Conservation (phyloP, 768 basidiomycete genomes). For the Tylopilus intermedius region DNA sequence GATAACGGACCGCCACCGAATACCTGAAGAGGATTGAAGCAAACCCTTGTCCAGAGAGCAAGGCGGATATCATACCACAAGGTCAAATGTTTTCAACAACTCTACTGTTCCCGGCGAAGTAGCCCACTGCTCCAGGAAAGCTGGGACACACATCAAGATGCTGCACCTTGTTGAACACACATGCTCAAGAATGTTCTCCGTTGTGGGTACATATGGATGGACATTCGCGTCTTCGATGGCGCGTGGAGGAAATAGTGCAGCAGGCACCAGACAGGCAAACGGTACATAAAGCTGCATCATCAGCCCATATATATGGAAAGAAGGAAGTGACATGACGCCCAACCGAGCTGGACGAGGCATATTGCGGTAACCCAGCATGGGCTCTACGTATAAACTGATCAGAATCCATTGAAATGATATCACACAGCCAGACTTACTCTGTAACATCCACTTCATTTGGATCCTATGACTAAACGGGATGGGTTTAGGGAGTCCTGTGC, state of each 20-base stretch:
- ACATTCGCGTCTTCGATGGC: neutral
- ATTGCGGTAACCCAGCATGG: constrained; percentile 1
- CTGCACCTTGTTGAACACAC: neutral
- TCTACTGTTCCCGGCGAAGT: neutral
- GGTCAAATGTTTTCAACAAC: neutral
- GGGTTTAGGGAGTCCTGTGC: constrained; percentile 44
- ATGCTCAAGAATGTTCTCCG: constrained; percentile 17
- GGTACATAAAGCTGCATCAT: constrained; percentile 29
- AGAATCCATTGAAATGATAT: neutral
- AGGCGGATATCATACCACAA: neutral
- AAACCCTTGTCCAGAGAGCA: neutral
- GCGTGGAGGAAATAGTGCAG: constrained; percentile 32
- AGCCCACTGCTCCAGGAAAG: constrained; percentile 19
- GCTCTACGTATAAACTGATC: neutral
- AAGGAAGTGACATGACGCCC: constrained; percentile 31
- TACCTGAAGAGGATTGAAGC: neutral
- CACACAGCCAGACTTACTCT: constrained; percentile 23
- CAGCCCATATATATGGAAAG: constrained; percentile 38
- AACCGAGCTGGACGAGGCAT: constrained; percentile 8
- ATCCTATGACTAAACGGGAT: constrained; percentile 32
- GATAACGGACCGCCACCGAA: constrained; percentile 14
- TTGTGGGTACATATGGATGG: constrained; percentile 14
- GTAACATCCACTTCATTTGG: constrained; percentile 31
- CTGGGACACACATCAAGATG: constrained; percentile 13
- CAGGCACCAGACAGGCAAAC: constrained; percentile 24